phyloP scores from a whole-genome alignment of 192 early-diverging fungal species.

The Coemansia sp. region DNA sequence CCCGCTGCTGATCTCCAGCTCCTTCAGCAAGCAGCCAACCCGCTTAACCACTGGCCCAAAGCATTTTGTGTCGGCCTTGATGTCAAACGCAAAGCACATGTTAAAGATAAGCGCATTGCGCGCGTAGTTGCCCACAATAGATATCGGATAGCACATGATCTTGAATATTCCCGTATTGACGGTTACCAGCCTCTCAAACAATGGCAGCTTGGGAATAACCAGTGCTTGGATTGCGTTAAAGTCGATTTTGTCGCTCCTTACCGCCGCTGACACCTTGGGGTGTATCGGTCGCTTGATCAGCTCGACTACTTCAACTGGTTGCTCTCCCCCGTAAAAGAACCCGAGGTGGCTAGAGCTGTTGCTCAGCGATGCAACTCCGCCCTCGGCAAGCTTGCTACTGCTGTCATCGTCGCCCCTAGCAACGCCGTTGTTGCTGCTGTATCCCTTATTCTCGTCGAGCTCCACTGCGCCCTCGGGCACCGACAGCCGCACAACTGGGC shows the following conservation, averaged over 20 bases:
- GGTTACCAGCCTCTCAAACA: conserved; percentile 51
- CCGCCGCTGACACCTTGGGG: neutral
- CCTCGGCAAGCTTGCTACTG: neutral
- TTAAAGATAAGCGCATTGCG: conserved; percentile 91
- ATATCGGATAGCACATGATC: conserved; percentile 52
- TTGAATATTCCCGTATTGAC: conserved; percentile 39
- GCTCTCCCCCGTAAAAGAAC: neutral
- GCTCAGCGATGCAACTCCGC: neutral
- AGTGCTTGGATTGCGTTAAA: conserved; percentile 52
- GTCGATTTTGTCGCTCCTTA: conserved; percentile 35
- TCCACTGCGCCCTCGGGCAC: conserved; percentile 46
- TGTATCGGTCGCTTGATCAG: conserved; percentile 29
- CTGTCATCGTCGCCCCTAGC: conserved; percentile 1
- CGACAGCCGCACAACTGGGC: conserved; percentile 42
- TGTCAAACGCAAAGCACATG: conserved; percentile 92
- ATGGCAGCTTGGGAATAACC: conserved; percentile 45
- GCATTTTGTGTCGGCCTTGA: conserved; percentile 69
- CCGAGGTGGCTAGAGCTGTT: neutral
- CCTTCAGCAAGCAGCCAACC: conserved; percentile 75
- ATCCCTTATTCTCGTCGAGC: conserved; percentile 17
- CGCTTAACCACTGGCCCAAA: conserved; percentile 90
- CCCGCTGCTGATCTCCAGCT: conserved; percentile 66
- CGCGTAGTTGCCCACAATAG: conserved; percentile 55
- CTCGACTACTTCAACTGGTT: conserved; percentile 8
- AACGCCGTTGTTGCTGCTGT: neutral